Conservation (phyloP, 257 asterid species). For the Leonotis leonurus region DNA sequence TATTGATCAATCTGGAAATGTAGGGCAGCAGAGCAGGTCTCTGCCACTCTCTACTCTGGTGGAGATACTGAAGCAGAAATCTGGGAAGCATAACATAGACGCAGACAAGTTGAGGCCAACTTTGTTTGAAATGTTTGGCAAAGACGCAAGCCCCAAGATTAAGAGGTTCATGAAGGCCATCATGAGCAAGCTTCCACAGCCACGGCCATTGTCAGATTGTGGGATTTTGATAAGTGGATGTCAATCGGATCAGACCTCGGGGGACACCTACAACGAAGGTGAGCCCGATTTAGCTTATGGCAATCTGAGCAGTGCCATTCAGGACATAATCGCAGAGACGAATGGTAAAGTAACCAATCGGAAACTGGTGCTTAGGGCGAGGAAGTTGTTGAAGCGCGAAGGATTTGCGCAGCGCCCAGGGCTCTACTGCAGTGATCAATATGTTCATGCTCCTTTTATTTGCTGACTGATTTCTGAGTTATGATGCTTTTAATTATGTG, state of each 20-base stretch:
- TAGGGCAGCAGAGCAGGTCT: constrained; percentile 51
- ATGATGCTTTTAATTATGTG: too few relatives aligned
- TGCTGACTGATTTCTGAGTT: too few relatives aligned
- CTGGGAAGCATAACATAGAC: constrained; percentile 76
- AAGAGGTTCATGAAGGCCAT: constrained; percentile 66
- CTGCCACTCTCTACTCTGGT: constrained; percentile 72
- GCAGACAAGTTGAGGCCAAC: constrained; percentile 81
- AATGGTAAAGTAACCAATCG: constrained; percentile 56
- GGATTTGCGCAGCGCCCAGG: constrained; percentile 87
- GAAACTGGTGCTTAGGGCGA: constrained; percentile 64
- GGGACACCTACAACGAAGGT: constrained; percentile 66
- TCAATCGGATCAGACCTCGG: constrained; percentile 76
- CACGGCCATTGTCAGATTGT: constrained; percentile 19
- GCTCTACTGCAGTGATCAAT: constrained; percentile 68
- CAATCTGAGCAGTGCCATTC: constrained; percentile 92
- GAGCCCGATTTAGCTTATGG: constrained; percentile 59
- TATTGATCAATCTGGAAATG: too few relatives aligned
- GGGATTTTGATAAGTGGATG: constrained; percentile 89
- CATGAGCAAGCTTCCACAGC: not conserved
- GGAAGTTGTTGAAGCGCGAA: constrained; percentile 60
- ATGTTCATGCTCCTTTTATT: constrained; percentile 41
- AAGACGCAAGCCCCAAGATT: constrained; percentile 85
- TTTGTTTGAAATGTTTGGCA: constrained; percentile 70
- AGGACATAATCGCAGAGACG: constrained; percentile 54
- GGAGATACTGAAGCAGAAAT: constrained; percentile 74